Evolutionary conservation across 139 green algal genomes (phyloP), one percentile per base, ranked within the genome.

Genomic region (Coccomyxa sp.): DNA sequence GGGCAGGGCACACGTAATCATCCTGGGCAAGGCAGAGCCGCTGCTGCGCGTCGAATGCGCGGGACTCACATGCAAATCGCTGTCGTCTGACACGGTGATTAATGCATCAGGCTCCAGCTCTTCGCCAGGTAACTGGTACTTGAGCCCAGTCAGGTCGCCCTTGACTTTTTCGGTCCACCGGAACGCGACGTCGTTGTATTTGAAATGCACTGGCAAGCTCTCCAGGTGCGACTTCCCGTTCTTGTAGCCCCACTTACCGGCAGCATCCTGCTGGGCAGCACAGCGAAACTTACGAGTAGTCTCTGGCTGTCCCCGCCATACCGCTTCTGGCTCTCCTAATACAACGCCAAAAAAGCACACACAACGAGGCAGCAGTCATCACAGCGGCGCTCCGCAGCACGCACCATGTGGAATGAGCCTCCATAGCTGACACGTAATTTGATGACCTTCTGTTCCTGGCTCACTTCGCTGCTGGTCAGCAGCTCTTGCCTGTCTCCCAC

Each of bases 71-170:
- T 91, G 83, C 59, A 97, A 79, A 79, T 97, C 93, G 75, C 88
- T 87, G 79, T 97, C 91, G 79, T 94, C 94, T 58, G 88, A 84
- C 7, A 96, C 90, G 18, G 86, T 87, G 68, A 97, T 93, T 12
- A 97, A 91, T 16, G 83, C 80, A 45, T 95, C 90, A 0, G 90
- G 91, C 68, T 91, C 88, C 67, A 96, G 83, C 13, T 95, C 90
- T 67, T 97, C 93, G 13, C 91, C 94, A 3, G 91, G 90, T 3
- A 89, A 79, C 38, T 83, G 83, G 74, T 92, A 94, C 82, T 93
- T 93, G 0, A 94, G 68, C 63, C 21, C 63, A 23, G 77, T 85
- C 15, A 94, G 85, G 14, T 86, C 90, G 58, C 85, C 83, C 57
- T 89, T 86, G 67, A 91, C 83, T 88, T 94, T 94, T 71, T 94